A percentile compares a stretch with the other conserved stretches of the same genome.
phyloP scores from a whole-genome alignment of 192 early-diverging fungal genomes.

The Lobosporangium transversale region DNA sequence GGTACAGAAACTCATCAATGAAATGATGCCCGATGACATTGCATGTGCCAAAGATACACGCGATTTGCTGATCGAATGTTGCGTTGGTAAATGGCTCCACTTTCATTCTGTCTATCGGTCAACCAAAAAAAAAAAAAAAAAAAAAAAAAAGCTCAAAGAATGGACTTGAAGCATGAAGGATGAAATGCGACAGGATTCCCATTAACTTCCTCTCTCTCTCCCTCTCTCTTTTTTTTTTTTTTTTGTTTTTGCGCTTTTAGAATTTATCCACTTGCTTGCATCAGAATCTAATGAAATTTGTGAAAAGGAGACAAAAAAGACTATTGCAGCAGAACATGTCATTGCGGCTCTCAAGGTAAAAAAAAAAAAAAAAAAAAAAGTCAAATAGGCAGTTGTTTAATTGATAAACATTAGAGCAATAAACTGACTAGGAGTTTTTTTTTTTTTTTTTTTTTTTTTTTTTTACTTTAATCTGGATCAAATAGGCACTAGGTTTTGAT shows the following conservation, averaged over 20 bases:
- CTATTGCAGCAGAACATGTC: slow-evolving; percentile 97
- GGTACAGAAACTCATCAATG: slow-evolving; percentile 94
- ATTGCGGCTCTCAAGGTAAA: slow-evolving; percentile 82
- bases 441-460: neutral
- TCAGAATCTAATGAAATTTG: slow-evolving; percentile 96
- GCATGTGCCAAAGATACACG: slow-evolving; percentile 94
- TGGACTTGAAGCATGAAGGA: neutral
- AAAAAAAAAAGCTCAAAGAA: neutral
- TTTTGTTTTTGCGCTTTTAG: slow-evolving; percentile 52
- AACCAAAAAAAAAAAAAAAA: too few species aligned
- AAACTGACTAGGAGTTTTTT: neutral
- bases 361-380: neutral
- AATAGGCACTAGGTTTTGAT: slow-evolving; percentile 88
- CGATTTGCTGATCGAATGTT: slow-evolving; percentile 95
- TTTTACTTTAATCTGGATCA: slow-evolving; percentile 3
- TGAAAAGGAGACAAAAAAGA: slow-evolving; percentile 96
- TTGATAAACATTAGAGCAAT: too few species aligned
- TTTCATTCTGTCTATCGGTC: too few species aligned
- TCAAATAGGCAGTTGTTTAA: neutral
- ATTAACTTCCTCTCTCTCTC: too few species aligned
- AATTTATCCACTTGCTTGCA: slow-evolving; percentile 96
- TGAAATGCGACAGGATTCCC: neutral
- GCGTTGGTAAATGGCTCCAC: too few species aligned
- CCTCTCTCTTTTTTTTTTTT: too few species aligned
- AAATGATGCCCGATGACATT: slow-evolving; percentile 93